phyloP scores from a whole-genome alignment of 2,329 filamentous ascomycete genomes.

The Massarina eburnea region DNA sequence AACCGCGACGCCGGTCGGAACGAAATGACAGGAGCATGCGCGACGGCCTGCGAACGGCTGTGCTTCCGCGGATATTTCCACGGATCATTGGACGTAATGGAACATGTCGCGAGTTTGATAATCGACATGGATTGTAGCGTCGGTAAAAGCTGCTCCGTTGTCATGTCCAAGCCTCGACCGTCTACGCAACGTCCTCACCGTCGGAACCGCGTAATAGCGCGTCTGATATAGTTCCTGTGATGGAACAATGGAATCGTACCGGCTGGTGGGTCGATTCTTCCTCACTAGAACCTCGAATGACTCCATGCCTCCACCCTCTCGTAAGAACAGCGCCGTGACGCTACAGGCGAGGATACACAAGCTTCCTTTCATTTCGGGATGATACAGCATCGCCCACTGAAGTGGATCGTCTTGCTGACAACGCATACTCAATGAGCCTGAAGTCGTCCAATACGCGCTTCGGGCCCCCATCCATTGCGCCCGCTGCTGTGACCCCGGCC shows the following conservation, averaged over 20 bases:
- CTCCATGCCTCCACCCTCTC: constrained; percentile 19
- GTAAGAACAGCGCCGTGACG: constrained; percentile 17
- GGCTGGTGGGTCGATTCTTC: constrained; percentile 16
- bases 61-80: constrained; percentile 31
- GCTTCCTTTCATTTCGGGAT: constrained; percentile 44
- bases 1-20: constrained; percentile 10
- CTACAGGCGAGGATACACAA: constrained; percentile 32
- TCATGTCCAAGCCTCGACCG: too few relatives aligned
- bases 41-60: constrained; percentile 24
- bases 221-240: constrained; percentile 6
- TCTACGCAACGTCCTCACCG: background rate
- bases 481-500: constrained; percentile 27
- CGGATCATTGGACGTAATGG: constrained; percentile 26
- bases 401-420: constrained; percentile 38
- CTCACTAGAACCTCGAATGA: constrained; percentile 17
- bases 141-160: constrained; percentile 31
- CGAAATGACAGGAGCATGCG: constrained; percentile 38
- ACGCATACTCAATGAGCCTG: constrained; percentile 41
- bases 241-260: constrained; percentile 19
- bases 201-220: constrained; percentile 4
- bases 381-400: constrained; percentile 40
- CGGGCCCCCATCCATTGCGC: constrained; percentile 25
- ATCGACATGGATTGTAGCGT: constrained; percentile 33
- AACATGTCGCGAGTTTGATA: constrained; percentile 37
- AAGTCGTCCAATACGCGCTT: constrained; percentile 33